phyloP scores from a whole-genome alignment of 106 monocot species.

The Acanthochlamys bracteata region DNA sequence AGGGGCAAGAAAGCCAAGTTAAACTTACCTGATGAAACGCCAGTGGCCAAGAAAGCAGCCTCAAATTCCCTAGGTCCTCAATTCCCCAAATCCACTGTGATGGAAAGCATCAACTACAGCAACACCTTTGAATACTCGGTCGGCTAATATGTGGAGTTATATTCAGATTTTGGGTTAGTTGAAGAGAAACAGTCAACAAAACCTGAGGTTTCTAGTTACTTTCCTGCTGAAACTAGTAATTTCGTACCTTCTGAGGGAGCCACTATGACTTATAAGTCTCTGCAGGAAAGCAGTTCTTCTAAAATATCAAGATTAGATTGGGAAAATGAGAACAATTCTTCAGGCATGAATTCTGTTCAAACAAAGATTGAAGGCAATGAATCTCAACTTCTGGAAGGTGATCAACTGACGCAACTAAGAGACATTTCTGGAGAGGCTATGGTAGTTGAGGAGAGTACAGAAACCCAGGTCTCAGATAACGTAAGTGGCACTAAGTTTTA shows the following conservation, averaged over 20 bases:
- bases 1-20: slow-evolving; percentile 78
- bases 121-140: not conserved
- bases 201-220: slow-evolving; percentile 2
- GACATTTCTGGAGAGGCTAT: slow-evolving; percentile 20
- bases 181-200: slow-evolving; percentile 10
- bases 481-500: slow-evolving; percentile 25
- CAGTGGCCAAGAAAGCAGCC: slow-evolving; percentile 3
- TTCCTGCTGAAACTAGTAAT: not conserved
- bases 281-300: slow-evolving; percentile 19
- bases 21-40: slow-evolving; percentile 56
- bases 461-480: slow-evolving; percentile 21
- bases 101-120: slow-evolving; percentile 13
- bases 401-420: slow-evolving; percentile 24
- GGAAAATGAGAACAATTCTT: slow-evolving; percentile 8
- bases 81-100: not conserved
- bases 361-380: slow-evolving; percentile 1
- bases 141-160: slow-evolving; percentile 8
- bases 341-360: slow-evolving; percentile 18
- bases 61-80: not conserved
- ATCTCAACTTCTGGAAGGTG: slow-evolving; percentile 3
- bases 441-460: slow-evolving; percentile 5
- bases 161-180: slow-evolving; percentile 13
- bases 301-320: slow-evolving; percentile 9
- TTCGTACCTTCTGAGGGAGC: slow-evolving; percentile 3
- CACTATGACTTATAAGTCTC: slow-evolving; percentile 8